A percentile compares a stretch with the other conserved stretches of the same genome.
Evolutionary conservation across 73 alveolate species (phyloP).

Genomic region (Symbiodinium pilosum): DNA sequence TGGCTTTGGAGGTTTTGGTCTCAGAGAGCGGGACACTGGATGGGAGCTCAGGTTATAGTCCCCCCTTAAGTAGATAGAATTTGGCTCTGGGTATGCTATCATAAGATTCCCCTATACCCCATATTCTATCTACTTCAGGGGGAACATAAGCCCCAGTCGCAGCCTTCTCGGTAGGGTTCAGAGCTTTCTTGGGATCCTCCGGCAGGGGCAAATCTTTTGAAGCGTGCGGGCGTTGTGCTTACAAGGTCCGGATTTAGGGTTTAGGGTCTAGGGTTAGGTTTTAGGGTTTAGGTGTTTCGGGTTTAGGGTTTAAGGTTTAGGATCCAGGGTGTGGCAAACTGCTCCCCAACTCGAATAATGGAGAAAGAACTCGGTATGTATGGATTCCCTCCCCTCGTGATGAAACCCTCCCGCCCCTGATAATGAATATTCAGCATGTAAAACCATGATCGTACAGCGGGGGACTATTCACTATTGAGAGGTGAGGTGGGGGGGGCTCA

Average conservation of each 20-base stretch:
- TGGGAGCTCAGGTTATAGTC: not conserved
- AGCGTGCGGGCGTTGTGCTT: not conserved
- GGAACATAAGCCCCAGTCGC: too few species aligned
- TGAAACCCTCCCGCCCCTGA: too few species aligned
- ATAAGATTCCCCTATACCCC: too few species aligned
- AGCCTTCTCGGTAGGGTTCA: constrained; percentile 80
- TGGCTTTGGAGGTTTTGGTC: constrained; percentile 56
- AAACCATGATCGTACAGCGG: too few species aligned
- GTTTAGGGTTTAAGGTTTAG: not conserved
- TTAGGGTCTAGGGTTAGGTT: not conserved
- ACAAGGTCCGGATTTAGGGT: not conserved
- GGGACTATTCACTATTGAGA: too few species aligned
- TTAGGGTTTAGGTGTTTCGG: not conserved
- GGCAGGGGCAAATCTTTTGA: not conserved
- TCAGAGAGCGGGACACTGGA: not conserved
- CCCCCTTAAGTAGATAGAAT: not conserved
- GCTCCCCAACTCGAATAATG: too few species aligned
- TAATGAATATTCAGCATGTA: too few species aligned
- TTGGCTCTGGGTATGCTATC: not conserved
- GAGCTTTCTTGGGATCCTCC: constrained; percentile 87
- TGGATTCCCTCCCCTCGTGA: too few species aligned
- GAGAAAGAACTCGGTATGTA: too few species aligned
- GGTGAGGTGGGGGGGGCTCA: too few species aligned
- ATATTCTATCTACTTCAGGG: too few species aligned
- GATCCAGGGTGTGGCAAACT: too few species aligned